A percentile compares a stretch with the other conserved stretches of the same genome.
These are phyloP conservation scores for Aspergillus heteromorphus DNA, from an alignment of 495 filamentous ascomycete genomes.

Conservation along the genomic window DNA sequence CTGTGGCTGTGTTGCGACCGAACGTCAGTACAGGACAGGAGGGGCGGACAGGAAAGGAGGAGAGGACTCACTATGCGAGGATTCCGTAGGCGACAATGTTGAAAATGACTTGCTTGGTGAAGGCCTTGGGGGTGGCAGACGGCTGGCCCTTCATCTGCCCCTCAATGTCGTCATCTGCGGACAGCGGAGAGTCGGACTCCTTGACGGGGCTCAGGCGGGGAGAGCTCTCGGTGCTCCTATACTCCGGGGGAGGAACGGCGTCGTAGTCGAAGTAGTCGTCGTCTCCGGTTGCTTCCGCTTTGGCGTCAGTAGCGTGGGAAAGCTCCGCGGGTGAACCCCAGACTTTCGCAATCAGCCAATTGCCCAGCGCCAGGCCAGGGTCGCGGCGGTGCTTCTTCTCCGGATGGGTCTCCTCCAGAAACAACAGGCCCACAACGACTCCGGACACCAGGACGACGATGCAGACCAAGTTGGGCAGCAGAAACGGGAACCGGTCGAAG, in stretches of 20 bases:
- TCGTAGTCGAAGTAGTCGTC: conserved; percentile 46
- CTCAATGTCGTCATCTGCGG: conserved; percentile 41
- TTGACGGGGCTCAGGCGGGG: conserved; percentile 46
- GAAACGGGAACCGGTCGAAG: conserved; percentile 81
- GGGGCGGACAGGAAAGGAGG: conserved; percentile 7
- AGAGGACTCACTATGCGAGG: conserved; percentile 79
- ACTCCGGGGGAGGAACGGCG: conserved; percentile 57
- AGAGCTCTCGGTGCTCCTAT: conserved; percentile 62
- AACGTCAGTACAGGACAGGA: conserved; percentile 23
- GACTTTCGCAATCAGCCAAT: conserved; percentile 57
- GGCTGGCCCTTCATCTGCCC: conserved; percentile 28
- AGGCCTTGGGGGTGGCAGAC: conserved; percentile 46
- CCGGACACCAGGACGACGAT: conserved; percentile 70
- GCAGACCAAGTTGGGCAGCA: conserved; percentile 92
- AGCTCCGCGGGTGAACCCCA: conserved; percentile 36
- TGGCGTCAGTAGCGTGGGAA: conserved; percentile 28
- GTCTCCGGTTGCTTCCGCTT: conserved; percentile 32
- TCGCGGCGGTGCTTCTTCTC: conserved; percentile 75
- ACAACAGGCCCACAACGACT: conserved; percentile 77
- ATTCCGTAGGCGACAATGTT: conserved; percentile 88
- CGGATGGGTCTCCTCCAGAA: conserved; percentile 91
- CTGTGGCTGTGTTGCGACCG: conserved; percentile 65
- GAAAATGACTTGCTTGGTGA: conserved; percentile 75
- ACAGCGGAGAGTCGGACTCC: conserved; percentile 20
- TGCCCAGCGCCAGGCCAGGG: conserved; percentile 68